Conservation (phyloP, 1,284 basidiomycete genomes). For the Gymnopus androsaceus region DNA sequence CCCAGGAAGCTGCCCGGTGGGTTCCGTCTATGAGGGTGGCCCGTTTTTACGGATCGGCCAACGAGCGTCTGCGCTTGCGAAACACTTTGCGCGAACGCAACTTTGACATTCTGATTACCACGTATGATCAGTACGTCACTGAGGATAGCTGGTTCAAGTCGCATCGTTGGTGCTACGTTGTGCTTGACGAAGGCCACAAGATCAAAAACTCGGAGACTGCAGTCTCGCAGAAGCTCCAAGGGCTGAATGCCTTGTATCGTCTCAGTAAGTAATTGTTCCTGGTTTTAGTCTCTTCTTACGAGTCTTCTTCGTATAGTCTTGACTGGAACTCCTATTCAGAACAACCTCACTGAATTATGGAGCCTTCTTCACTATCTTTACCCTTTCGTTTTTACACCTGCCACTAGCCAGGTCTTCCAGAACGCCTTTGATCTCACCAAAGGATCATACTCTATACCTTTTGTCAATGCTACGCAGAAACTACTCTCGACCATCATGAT, state of each 20-base stretch:
- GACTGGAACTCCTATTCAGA: slow-evolving; percentile 66
- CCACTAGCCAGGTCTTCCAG: slow-evolving; percentile 50
- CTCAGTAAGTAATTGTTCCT: slow-evolving; percentile 40
- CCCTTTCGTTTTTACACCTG: slow-evolving; percentile 50
- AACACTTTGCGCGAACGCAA: slow-evolving; percentile 31
- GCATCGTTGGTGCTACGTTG: slow-evolving; percentile 55
- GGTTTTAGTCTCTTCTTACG: background rate
- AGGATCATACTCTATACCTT: slow-evolving; percentile 51
- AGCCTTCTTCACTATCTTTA: slow-evolving; percentile 56
- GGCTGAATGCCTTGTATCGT: slow-evolving; percentile 51
- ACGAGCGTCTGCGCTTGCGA: slow-evolving; percentile 53
- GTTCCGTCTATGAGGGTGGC: slow-evolving; percentile 48
- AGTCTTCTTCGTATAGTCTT: slow-evolving; percentile 40
- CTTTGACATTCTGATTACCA: slow-evolving; percentile 58
- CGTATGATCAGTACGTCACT: slow-evolving; percentile 54
- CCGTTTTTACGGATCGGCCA: slow-evolving; percentile 51
- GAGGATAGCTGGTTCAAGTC: slow-evolving; percentile 60
- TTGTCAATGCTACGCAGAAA: slow-evolving; percentile 48
- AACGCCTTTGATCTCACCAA: slow-evolving; percentile 52
- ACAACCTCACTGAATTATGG: slow-evolving; percentile 64
- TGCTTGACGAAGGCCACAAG: slow-evolving; percentile 63
- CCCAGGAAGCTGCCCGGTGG: slow-evolving; percentile 57
- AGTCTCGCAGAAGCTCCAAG: slow-evolving; percentile 44
- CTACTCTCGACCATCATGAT: slow-evolving; percentile 58
- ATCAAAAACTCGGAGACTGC: slow-evolving; percentile 58